Conservation (phyloP, 2,329 filamentous ascomycete species). For the Fusarium aywerte region DNA sequence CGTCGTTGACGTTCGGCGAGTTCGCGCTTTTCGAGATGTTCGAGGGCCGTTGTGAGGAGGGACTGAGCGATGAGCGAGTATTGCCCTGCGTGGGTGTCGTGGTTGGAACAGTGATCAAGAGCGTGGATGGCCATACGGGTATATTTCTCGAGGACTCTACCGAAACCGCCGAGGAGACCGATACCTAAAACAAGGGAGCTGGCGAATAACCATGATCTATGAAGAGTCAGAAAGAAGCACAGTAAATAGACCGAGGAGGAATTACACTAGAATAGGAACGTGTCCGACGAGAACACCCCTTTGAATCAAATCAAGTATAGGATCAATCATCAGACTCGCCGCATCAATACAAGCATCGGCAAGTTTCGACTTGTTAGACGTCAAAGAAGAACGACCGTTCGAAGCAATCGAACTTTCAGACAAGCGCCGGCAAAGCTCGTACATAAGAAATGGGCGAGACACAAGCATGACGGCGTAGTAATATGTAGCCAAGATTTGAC, state of each 20-base stretch:
- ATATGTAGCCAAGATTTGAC: conserved; percentile 63
- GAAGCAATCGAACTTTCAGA: conserved; percentile 48
- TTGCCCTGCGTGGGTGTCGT: conserved; percentile 62
- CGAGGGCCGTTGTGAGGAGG: conserved; percentile 58
- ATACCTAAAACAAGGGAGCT: conserved; percentile 63
- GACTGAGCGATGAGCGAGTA: conserved; percentile 66
- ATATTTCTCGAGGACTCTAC: conserved; percentile 63
- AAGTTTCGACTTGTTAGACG: conserved; percentile 60
- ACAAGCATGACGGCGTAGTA: conserved; percentile 69
- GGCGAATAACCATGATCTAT: conserved; percentile 65
- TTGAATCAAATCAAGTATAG: conserved; percentile 58
- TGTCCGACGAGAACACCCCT: conserved; percentile 56
- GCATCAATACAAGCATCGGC: conserved; percentile 67
- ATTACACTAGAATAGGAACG: conserved; percentile 63
- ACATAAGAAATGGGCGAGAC: conserved; percentile 66
- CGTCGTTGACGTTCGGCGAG: conserved; percentile 58
- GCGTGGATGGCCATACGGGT: conserved; percentile 59
- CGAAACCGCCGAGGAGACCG: conserved; percentile 63
- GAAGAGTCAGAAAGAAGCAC: background rate
- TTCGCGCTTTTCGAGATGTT: conserved; percentile 61
- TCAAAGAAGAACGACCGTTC: conserved; percentile 35
- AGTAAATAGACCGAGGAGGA: background rate
- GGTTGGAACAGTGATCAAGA: conserved; percentile 60
- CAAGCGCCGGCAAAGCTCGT: conserved; percentile 61
- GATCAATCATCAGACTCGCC: conserved; percentile 64